Evolutionary conservation across 2,329 filamentous ascomycete species (phyloP), one percentile per base, ranked within the genome.

Genomic region (Aspergillus ochraceus): DNA sequence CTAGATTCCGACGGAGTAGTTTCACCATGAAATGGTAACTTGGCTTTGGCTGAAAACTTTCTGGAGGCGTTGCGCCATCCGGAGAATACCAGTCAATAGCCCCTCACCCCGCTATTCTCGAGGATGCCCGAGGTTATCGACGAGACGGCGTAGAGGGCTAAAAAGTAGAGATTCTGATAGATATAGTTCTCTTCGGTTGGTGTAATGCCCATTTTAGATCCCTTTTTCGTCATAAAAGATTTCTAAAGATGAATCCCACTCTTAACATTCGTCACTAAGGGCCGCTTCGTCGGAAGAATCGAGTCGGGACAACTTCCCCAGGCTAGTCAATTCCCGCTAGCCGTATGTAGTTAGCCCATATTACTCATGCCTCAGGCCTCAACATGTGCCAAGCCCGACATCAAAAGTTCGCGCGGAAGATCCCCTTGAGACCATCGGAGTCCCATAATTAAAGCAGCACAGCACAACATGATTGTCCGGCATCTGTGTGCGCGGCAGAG

Each of bases 401-500:
- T 68, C 67, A 69, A 74, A 75, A 74, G 71, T 74, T 74, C 71
- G 63, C 65, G 64, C 68, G 64, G 68, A 70, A 66, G 60, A 70
- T 60, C 58, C 60, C 58, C 60, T 62, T 54, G 56, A 60, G 64
- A 53, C 26, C 61, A 53, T 61, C 46, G 47, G 50, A 29, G 57
- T 32, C 36, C 56, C 56, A 49, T 24, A 32, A 24, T 42, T 55
- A 56, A 58, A 55, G 61, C 59, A 56, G 54, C 59, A 66, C 55
- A 64, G 10, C 49, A 52, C 71, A 74, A 56, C 53, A 79, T 79
- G 77, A 78, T 78, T 70, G 70, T 78, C 66, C 74, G 76, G 64
- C 69, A 75, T 57, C 53, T 76, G 49, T 73, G 68, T 65, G 62
- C 72, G 70, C 75, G 75, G 71, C 77, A 79, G 60, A 72, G 77